These are phyloP conservation scores for Tagetes patula DNA, from an alignment of 129 eudicot genomes.

Conservation along the genomic window DNA sequence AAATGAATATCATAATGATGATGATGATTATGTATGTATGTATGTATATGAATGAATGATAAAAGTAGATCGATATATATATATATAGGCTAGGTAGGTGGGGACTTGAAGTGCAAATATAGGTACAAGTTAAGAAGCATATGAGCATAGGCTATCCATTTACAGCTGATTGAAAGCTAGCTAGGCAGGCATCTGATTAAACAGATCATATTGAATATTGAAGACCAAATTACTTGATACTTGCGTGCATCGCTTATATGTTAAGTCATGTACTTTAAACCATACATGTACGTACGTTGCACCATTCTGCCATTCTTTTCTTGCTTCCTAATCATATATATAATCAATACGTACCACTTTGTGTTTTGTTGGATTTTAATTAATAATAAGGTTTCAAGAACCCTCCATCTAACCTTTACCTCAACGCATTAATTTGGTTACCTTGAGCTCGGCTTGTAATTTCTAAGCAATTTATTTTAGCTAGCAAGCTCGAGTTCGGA, in stretches of 20 bases:
- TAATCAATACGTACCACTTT: too few relatives aligned
- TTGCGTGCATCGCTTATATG: neutral
- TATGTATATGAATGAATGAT: slow-evolving; percentile 15
- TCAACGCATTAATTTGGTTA: too few relatives aligned
- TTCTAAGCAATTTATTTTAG: too few relatives aligned
- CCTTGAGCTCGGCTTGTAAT: too few relatives aligned
- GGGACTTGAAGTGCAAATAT: slow-evolving; percentile 32
- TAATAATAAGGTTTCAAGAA: too few relatives aligned
- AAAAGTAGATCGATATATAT: slow-evolving; percentile 22
- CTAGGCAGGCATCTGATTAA: slow-evolving; percentile 38
- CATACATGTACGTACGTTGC: too few relatives aligned
- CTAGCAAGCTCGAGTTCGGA: too few relatives aligned
- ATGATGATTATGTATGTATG: slow-evolving; percentile 22
- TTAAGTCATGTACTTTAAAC: too few relatives aligned
- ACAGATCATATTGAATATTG: slow-evolving; percentile 16
- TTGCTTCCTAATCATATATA: too few relatives aligned
- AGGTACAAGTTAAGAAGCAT: slow-evolving; percentile 40
- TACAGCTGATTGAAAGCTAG: slow-evolving; percentile 23
- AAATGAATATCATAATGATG: slow-evolving; percentile 21
- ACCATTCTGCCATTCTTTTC: too few relatives aligned
- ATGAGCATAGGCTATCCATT: slow-evolving; percentile 27
- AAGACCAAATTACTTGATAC: slow-evolving; percentile 12
- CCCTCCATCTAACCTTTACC: too few relatives aligned
- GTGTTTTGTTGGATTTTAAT: too few relatives aligned
- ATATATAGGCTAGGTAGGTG: slow-evolving; percentile 31